phyloP scores from a whole-genome alignment of 495 filamentous ascomycete genomes.

The Achaetomiella virescens region DNA sequence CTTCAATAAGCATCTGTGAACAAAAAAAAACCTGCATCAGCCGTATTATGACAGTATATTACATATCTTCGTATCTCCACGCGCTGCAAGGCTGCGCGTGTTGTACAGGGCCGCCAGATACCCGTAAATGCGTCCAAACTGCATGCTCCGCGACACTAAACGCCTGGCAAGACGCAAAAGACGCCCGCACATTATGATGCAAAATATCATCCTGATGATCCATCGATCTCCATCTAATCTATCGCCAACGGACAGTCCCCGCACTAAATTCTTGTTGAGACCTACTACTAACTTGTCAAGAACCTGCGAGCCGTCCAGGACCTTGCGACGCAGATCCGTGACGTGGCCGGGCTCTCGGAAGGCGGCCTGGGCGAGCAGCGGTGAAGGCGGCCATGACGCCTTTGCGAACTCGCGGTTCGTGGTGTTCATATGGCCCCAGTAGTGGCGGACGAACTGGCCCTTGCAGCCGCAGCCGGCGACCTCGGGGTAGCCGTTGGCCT shows the following conservation, averaged over 20 bases:
- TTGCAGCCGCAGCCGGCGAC: slow-evolving; percentile 14
- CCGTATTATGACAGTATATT: neutral
- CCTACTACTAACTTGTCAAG: neutral
- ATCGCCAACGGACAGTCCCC: no score
- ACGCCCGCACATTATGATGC: neutral
- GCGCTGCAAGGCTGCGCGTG: neutral
- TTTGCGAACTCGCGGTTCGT: slow-evolving; percentile 18
- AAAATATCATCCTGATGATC: neutral
- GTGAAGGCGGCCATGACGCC: slow-evolving; percentile 22
- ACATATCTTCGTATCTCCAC: neutral
- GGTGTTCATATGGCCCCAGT: slow-evolving; percentile 22
- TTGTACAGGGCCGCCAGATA: neutral
- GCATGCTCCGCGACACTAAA: no score
- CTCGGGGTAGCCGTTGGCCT: slow-evolving; percentile 28
- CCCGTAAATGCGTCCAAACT: neutral
- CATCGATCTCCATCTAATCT: no score
- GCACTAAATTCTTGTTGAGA: no score
- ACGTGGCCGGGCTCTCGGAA: slow-evolving; percentile 10
- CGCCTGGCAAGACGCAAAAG: neutral
- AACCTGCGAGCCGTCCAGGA: slow-evolving; percentile 18
- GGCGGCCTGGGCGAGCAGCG: slow-evolving; percentile 20
- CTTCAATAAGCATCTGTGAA: no score
- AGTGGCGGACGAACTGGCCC: slow-evolving; percentile 27
- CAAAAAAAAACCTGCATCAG: no score
- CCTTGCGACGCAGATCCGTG: slow-evolving; percentile 16